These are phyloP conservation scores for Prunus persica DNA, from an alignment of 306 rosid species.

Conservation along the genomic window Prunus_persica_NCBIv2 NC_034014.1:29471501-29472000, in stretches of 20 bases:
- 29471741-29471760: too few species aligned
- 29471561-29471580: conserved; percentile 83
- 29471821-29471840: conserved; percentile 78
- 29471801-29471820: conserved; percentile 71
- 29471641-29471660: conserved; percentile 85
- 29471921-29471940: conserved; percentile 46
- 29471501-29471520: conserved; percentile 39
- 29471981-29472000: conserved; percentile 76
- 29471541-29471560: conserved; percentile 89
- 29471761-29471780: not conserved
- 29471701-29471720: not conserved
- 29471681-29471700: conserved; percentile 4
- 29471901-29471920: conserved; percentile 26
- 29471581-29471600: conserved; percentile 62
- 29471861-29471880: conserved; percentile 11
- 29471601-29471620: conserved; percentile 91
- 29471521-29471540: conserved; percentile 59
- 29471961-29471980: conserved; percentile 37
- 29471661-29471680: conserved; percentile 87
- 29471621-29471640: conserved; percentile 83
- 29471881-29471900: conserved; percentile 29
- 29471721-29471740: not conserved
- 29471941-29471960: conserved; percentile 42
- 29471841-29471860: conserved; percentile 20
- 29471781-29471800: conserved; percentile 29